Percentiles rank a stretch among this genome's conserved stretches.
phyloP scores from a whole-genome alignment of 345 rosid genomes.

The Tarenaya hassleriana region DNA sequence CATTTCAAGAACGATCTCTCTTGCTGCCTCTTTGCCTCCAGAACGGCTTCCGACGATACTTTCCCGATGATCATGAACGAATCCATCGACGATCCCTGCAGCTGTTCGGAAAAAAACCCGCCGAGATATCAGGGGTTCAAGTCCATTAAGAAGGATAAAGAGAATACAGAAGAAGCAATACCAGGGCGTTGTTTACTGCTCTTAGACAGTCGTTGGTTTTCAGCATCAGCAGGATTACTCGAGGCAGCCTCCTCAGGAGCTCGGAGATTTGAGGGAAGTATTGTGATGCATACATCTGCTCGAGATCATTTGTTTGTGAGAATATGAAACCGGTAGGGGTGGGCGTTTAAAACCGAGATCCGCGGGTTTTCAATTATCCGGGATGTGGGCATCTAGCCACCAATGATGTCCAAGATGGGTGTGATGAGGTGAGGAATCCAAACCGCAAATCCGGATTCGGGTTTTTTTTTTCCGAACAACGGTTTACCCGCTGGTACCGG shows the following conservation, averaged over 20 bases:
- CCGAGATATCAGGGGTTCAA: background rate
- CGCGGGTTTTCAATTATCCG: too few relatives aligned
- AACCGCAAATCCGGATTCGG: too few relatives aligned
- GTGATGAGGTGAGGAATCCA: too few relatives aligned
- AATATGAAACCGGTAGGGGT: too few relatives aligned
- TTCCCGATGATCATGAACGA: conserved; percentile 71
- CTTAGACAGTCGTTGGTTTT: conserved; percentile 94
- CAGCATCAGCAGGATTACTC: conserved; percentile 81
- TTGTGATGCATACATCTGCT: conserved; percentile 89
- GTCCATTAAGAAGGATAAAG: background rate
- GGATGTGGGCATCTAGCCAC: too few relatives aligned
- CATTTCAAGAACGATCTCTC: conserved; percentile 45
- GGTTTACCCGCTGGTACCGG: too few relatives aligned
- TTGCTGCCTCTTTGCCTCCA: conserved; percentile 63
- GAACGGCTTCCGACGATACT: conserved; percentile 74
- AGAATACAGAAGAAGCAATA: conserved; percentile 20
- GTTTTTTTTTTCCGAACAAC: too few relatives aligned
- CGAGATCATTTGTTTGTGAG: conserved; percentile 2
- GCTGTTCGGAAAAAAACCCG: conserved; percentile 34
- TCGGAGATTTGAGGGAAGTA: conserved; percentile 83
- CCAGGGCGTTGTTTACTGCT: conserved; percentile 76
- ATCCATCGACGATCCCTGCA: conserved; percentile 74
- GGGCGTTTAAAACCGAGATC: too few relatives aligned
- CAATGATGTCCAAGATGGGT: too few relatives aligned
- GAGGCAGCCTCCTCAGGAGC: conserved; percentile 87